Conservation (phyloP, 352 stramenopile species). For the Phytophthora aleatoria region DNA sequence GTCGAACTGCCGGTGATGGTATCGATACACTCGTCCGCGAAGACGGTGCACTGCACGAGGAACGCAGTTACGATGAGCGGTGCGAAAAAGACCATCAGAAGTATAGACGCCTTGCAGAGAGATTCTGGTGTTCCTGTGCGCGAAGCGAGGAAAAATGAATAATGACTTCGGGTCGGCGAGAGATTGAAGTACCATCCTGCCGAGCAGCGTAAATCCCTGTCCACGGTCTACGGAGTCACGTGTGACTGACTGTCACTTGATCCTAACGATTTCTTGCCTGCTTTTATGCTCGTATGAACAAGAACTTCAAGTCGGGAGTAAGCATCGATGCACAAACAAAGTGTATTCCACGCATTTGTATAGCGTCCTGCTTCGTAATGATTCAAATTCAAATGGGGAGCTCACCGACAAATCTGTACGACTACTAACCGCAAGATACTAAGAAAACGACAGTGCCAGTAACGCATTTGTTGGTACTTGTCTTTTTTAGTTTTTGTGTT, state of each 20-base stretch:
- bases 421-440: too few species aligned
- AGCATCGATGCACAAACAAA: too few species aligned
- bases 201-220: not conserved
- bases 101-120: not conserved
- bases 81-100: slow-evolving; percentile 12
- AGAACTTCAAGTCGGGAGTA: too few species aligned
- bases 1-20: slow-evolving; percentile 6
- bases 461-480: not conserved
- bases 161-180: not conserved
- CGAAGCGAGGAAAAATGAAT: not conserved
- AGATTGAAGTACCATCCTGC: too few species aligned
- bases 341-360: too few species aligned
- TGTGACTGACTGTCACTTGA: too few species aligned
- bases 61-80: slow-evolving; percentile 8
- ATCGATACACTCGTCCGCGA: slow-evolving; percentile 23
- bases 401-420: too few species aligned
- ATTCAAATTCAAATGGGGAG: too few species aligned
- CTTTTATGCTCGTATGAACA: too few species aligned
- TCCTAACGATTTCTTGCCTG: too few species aligned
- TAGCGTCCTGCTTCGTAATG: too few species aligned
- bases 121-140: not conserved
- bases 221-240: not conserved
- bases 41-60: slow-evolving; percentile 5
- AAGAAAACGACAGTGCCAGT: not conserved
- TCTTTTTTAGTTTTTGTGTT: not conserved